These are phyloP conservation scores for Kwoniella shivajii DNA, from an alignment of 1,284 basidiomycete genomes.

Conservation along the genomic window DNA sequence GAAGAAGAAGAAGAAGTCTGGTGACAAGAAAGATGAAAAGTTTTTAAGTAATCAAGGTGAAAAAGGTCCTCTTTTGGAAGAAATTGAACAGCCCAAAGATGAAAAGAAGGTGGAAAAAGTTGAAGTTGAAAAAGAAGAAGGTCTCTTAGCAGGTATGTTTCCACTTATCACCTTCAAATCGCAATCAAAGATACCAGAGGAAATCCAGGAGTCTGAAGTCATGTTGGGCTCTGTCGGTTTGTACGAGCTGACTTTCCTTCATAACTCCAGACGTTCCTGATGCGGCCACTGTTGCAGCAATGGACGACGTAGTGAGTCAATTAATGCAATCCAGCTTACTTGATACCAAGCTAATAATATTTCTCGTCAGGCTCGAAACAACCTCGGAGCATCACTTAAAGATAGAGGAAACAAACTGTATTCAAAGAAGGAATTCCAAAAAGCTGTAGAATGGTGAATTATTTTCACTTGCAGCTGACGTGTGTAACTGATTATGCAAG, in stretches of 20 bases:
- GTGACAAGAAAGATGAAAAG: slow-evolving; percentile 51
- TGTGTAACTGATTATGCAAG: slow-evolving; percentile 1
- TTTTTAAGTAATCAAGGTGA: slow-evolving; percentile 48
- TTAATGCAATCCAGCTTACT: not conserved
- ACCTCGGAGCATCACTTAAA: slow-evolving; percentile 79
- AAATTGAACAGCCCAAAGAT: slow-evolving; percentile 57
- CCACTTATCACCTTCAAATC: not conserved
- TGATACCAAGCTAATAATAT: not conserved
- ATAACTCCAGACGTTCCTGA: slow-evolving; percentile 43
- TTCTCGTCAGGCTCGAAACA: slow-evolving; percentile 66
- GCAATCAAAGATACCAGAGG: too few species aligned
- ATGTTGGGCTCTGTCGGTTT: too few species aligned
- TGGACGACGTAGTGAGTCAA: slow-evolving; percentile 31
- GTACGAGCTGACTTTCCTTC: not conserved
- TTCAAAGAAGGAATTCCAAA: slow-evolving; percentile 71
- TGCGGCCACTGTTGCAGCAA: slow-evolving; percentile 33
- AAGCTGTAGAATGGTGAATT: slow-evolving; percentile 68
- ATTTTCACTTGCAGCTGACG: not conserved
- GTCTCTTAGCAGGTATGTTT: slow-evolving; percentile 3
- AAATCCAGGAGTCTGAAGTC: too few species aligned
- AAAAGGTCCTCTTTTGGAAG: slow-evolving; percentile 76
- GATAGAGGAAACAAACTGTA: slow-evolving; percentile 88
- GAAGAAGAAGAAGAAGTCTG: slow-evolving; percentile 59
- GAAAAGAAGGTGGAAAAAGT: slow-evolving; percentile 36
- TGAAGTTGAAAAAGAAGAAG: not conserved